Conservation (phyloP, 495 filamentous ascomycete genomes). For the Cercophora samala region DNA sequence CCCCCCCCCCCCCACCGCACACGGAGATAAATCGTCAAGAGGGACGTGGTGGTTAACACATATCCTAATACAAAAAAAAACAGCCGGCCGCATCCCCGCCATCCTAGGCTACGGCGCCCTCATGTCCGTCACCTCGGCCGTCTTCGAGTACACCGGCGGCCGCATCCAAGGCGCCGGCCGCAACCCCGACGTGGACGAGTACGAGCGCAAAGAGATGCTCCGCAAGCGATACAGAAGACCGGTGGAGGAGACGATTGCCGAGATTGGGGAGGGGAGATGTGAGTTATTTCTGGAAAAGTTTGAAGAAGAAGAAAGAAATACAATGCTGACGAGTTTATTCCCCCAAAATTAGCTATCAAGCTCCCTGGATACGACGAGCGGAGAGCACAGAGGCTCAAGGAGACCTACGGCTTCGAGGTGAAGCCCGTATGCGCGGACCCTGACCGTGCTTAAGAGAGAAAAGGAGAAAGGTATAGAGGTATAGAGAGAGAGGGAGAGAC, state of each 20-base stretch:
- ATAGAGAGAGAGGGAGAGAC: not conserved
- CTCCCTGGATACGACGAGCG: constrained; percentile 84
- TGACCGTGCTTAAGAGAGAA: constrained; percentile 21
- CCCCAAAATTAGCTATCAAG: constrained; percentile 62
- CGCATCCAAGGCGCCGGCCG: constrained; percentile 54
- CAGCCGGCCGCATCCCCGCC: constrained; percentile 70
- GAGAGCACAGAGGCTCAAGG: constrained; percentile 76
- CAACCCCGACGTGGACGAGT: constrained; percentile 68
- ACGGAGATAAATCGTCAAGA: too few species aligned
- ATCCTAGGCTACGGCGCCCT: constrained; percentile 72
- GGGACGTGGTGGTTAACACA: not conserved
- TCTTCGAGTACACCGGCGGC: constrained; percentile 77
- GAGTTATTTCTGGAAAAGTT: constrained; percentile 26
- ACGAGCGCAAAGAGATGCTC: constrained; percentile 70
- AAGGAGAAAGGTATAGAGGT: not conserved
- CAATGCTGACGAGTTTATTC: constrained; percentile 32
- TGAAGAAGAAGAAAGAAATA: constrained; percentile 1
- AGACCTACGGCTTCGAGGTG: constrained; percentile 88
- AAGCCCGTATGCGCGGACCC: constrained; percentile 46
- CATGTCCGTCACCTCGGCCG: constrained; percentile 60
- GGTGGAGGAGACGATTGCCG: constrained; percentile 74
- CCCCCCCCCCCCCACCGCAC: not conserved
- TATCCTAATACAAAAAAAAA: not conserved
- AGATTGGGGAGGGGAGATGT: constrained; percentile 91
- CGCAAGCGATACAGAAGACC: constrained; percentile 72